A percentile compares a stretch with the other conserved stretches of the same genome.
Evolutionary conservation across 345 rosid genomes (phyloP).

Genomic region (Erysimum cheiranthoides): DNA sequence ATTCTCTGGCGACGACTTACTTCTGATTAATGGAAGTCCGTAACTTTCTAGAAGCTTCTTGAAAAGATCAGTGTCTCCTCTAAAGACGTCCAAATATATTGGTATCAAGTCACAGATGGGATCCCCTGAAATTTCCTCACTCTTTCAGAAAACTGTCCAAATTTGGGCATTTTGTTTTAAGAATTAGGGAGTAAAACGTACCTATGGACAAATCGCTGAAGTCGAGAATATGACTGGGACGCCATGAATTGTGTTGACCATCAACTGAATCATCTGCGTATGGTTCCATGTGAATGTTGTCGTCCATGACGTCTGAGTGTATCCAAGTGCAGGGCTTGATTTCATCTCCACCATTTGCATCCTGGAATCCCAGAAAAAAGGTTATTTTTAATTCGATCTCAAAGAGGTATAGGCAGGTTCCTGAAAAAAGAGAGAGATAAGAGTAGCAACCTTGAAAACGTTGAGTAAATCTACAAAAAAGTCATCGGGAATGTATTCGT

Average conservation of each 20-base stretch:
- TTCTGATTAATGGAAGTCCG: slow-evolving; percentile 67
- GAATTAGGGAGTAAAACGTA: slow-evolving; percentile 39
- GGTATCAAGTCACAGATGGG: slow-evolving; percentile 84
- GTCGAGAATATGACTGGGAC: slow-evolving; percentile 75
- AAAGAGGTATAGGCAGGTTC: slow-evolving; percentile 1
- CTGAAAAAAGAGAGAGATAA: slow-evolving; percentile 1
- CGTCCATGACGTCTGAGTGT: slow-evolving; percentile 94
- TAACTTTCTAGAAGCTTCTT: slow-evolving; percentile 72
- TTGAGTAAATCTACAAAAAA: slow-evolving; percentile 59
- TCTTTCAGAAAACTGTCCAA: slow-evolving; percentile 29
- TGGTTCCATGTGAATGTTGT: slow-evolving; percentile 83
- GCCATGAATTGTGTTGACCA: slow-evolving; percentile 61
- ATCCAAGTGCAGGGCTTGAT: slow-evolving; percentile 78
- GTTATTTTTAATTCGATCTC: not conserved
- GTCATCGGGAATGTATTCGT: slow-evolving; percentile 81
- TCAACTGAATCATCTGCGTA: slow-evolving; percentile 44
- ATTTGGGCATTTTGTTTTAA: not conserved
- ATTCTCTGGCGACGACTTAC: slow-evolving; percentile 36
- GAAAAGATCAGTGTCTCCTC: slow-evolving; percentile 72
- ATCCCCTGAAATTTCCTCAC: slow-evolving; percentile 62
- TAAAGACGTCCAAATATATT: slow-evolving; percentile 74
- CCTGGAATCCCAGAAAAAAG: slow-evolving; percentile 46
- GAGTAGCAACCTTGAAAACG: slow-evolving; percentile 58
- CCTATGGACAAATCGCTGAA: slow-evolving; percentile 81
- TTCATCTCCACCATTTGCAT: slow-evolving; percentile 47